phyloP scores from a whole-genome alignment of 78 protist species.

The Polysphondylium violaceum region DNA sequence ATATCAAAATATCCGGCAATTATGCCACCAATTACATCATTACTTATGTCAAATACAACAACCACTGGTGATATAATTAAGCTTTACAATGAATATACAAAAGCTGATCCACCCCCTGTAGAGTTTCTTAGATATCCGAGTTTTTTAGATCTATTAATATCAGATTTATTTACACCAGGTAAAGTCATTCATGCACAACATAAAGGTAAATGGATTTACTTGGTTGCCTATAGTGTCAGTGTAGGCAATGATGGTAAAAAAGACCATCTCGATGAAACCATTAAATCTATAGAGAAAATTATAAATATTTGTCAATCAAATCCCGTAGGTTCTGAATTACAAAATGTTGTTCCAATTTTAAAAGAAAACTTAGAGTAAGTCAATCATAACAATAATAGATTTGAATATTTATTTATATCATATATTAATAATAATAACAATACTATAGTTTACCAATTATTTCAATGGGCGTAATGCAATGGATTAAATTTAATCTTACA shows the following conservation, averaged over 20 bases:
- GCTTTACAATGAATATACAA: constrained; percentile 60
- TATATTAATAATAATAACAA: not conserved
- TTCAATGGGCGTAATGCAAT: constrained; percentile 77
- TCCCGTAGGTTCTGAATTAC: constrained; percentile 74
- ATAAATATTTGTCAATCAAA: constrained; percentile 51
- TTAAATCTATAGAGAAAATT: constrained; percentile 38
- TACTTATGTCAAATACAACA: constrained; percentile 35
- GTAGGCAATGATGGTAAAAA: not conserved
- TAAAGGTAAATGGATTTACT: constrained; percentile 56
- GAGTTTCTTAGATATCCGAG: constrained; percentile 53
- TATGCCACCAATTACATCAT: constrained; percentile 19
- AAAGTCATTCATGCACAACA: constrained; percentile 21
- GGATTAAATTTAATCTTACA: constrained; percentile 53
- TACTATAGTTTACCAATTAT: constrained; percentile 25
- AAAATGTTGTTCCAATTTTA: constrained; percentile 12
- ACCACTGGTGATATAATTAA: constrained; percentile 78
- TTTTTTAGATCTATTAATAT: constrained; percentile 35
- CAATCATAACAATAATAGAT: not conserved
- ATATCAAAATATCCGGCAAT: constrained; percentile 61
- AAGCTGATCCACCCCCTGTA: constrained; percentile 55
- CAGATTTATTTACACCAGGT: constrained; percentile 65
- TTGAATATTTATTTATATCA: not conserved
- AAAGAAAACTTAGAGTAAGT: constrained; percentile 47
- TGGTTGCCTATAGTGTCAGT: constrained; percentile 33
- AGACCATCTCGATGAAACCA: constrained; percentile 22